Percentiles rank a stretch among this genome's conserved stretches.
Conservation (phyloP, 1,284 basidiomycete genomes). For the Cryptococcus amylolentus region DNA sequence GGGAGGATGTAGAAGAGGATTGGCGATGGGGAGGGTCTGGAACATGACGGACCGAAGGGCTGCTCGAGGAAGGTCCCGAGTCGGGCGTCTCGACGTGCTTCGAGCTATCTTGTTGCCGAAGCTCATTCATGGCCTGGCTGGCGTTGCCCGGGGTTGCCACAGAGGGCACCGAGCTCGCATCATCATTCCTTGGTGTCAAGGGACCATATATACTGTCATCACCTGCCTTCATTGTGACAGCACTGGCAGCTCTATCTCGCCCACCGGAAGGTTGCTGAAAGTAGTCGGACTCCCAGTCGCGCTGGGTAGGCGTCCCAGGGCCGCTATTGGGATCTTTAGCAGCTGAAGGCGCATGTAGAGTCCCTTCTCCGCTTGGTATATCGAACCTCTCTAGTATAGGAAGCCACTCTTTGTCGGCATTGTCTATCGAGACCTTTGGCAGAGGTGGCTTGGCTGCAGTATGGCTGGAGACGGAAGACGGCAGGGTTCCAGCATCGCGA, state of each 20-base stretch:
- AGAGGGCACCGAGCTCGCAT: background rate
- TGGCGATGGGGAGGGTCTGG: conserved; percentile 16
- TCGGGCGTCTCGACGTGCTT: background rate
- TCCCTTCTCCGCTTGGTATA: background rate
- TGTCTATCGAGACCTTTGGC: background rate
- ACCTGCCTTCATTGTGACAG: conserved; percentile 9
- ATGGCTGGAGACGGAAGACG: background rate
- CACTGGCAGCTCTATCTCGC: conserved; percentile 12
- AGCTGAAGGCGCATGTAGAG: background rate
- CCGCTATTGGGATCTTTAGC: background rate
- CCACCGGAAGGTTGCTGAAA: background rate
- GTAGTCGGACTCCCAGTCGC: conserved; percentile 9
- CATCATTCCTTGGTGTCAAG: conserved; percentile 7
- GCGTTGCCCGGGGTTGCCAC: background rate
- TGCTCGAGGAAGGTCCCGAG: background rate
- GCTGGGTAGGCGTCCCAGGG: conserved; percentile 15
- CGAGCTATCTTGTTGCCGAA: background rate
- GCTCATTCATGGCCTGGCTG: background rate
- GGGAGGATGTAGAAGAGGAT: conserved; percentile 19
- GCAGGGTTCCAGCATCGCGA: too few relatives aligned
- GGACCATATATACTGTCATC: background rate
- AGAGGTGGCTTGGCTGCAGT: background rate
- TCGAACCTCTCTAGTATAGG: conserved; percentile 14
- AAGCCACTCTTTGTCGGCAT: conserved; percentile 11
- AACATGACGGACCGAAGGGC: conserved; percentile 1